Conservation (phyloP, 1,284 basidiomycete genomes). For the Fomitopsis pinicola region DNA sequence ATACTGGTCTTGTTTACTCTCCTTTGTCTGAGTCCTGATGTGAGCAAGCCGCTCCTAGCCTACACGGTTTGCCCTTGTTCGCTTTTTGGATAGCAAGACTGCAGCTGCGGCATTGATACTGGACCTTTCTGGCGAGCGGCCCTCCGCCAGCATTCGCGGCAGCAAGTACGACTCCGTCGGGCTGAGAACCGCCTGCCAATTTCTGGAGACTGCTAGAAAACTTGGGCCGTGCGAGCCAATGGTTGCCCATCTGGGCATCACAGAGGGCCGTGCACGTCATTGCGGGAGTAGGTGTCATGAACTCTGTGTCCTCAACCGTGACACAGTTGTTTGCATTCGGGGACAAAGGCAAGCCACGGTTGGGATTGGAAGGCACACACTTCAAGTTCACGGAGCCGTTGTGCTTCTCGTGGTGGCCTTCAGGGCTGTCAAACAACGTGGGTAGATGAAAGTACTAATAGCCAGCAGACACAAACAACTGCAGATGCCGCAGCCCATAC, state of each 20-base stretch:
- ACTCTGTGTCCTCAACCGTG: constrained; percentile 18
- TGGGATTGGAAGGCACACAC: background rate
- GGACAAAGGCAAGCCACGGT: constrained; percentile 6
- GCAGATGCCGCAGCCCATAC: no score
- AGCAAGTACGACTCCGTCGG: background rate
- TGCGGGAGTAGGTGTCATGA: constrained; percentile 28
- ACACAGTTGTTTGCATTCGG: background rate
- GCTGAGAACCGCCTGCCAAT: constrained; percentile 6
- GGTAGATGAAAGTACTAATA: no score
- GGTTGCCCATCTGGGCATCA: constrained; percentile 15
- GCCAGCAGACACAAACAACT: no score
- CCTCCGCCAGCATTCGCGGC: background rate
- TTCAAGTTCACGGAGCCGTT: background rate
- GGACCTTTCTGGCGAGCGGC: background rate
- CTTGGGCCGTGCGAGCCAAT: constrained; percentile 30
- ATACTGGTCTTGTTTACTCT: constrained; percentile 22
- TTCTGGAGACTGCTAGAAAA: constrained; percentile 37
- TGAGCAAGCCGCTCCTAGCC: constrained; percentile 11
- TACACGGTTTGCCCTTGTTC: constrained; percentile 22
- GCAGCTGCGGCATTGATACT: constrained; percentile 2
- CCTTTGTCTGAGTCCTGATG: constrained; percentile 5
- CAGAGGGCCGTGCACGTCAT: constrained; percentile 21
- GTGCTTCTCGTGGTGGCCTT: background rate
- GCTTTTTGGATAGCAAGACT: constrained; percentile 20
- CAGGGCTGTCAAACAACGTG: constrained; percentile 1